Evolutionary conservation across 1,139 yeast species (phyloP), one percentile per base, ranked within the genome.

Genomic region (Spathaspora sp.): DNA sequence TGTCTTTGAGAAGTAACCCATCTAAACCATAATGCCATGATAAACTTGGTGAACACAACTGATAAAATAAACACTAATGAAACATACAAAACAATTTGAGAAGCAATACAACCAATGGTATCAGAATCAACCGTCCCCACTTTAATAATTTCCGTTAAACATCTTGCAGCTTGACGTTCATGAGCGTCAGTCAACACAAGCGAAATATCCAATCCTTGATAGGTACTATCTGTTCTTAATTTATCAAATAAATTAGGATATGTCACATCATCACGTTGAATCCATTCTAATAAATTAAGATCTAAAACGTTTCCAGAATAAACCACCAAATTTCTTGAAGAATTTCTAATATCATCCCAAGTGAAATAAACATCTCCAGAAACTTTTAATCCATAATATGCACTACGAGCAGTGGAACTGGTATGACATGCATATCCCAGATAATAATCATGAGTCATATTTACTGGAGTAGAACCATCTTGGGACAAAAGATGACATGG

Each of bases 61-160:
- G 95, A 79, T 49, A 93, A 75, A 59, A 93, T 91, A 64, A 93
- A 89, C 10, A 87, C 84, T 60, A 93, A 76, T 0, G 97, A 87
- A 13, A 86, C 79, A 56, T 83, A 81, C 51, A 93, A 76, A 2
- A 91, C 97, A 42, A 90, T 83, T 51, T 81, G 74, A 1, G 97
- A 89, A 0, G 97, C 96, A 64, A 93, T 84, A 68, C 99, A 93
- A n/a, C 99, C 99, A 59, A 93, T 82, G 10, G 96, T 83, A 46
- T 89, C 90, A 1, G 95, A 82, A 62, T 93, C 98, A 47, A 93
- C 81, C 41, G 81, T 83, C 20, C 99, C 99, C 18, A 91, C 95
- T 67, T 86, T 89, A 47, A 88, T 74, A 47, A 89, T 86, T 65
- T 93, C 98, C n/a, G 86, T 74, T 46, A 93, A 72, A 67, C 99